Conservation (phyloP, 495 filamentous ascomycete species). For the Lasiosphaeria ovina region DNA sequence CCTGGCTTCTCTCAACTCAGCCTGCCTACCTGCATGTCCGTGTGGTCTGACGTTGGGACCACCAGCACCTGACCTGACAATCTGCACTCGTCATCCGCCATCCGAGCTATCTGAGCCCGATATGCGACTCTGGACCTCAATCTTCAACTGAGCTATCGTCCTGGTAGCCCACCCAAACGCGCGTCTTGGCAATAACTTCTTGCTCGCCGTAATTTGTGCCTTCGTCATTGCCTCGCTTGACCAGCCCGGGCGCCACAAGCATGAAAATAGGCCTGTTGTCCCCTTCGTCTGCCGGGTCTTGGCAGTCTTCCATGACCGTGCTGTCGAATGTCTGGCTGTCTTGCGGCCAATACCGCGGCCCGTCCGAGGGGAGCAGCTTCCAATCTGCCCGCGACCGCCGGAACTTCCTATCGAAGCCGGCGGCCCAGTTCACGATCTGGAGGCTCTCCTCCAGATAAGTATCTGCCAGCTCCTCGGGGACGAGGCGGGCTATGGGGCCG, state of each 20-base stretch:
- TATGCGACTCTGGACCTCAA: not conserved
- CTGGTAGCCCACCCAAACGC: not conserved
- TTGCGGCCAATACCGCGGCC: no score
- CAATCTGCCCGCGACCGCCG: no score
- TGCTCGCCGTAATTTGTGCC: not conserved
- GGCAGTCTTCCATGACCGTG: not conserved
- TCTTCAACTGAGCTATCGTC: not conserved
- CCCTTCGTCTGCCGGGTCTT: not conserved
- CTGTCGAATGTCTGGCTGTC: not conserved
- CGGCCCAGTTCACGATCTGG: no score
- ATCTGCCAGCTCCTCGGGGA: not conserved
- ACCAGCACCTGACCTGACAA: slow-evolving; percentile 2
- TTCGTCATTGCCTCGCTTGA: not conserved
- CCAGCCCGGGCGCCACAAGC: not conserved
- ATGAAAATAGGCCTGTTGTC: not conserved
- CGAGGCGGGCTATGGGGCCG: not conserved
- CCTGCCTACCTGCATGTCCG: not conserved
- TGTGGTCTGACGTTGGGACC: not conserved
- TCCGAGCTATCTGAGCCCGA: not conserved
- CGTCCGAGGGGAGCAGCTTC: no score
- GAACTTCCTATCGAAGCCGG: no score
- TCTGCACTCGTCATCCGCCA: not conserved
- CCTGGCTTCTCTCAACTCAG: not conserved
- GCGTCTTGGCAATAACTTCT: not conserved
- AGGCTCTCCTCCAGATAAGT: not conserved